Evolutionary conservation across 2,329 filamentous ascomycete species (phyloP).

Genomic region (Sporothrix luriei): DNA sequence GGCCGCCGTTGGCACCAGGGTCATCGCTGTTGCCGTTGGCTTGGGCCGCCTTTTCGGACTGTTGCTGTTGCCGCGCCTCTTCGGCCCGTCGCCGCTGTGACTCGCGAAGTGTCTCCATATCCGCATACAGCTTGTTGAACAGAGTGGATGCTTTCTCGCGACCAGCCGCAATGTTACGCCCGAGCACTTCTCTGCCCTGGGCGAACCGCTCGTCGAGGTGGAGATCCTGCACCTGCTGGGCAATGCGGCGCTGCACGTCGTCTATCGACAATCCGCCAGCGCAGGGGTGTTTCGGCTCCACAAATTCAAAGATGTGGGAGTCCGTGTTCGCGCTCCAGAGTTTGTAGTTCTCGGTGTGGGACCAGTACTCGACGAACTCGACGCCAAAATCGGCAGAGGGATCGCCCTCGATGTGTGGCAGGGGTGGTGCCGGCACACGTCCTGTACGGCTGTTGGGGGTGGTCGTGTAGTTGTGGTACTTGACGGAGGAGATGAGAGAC

Average conservation of each 20-base stretch:
- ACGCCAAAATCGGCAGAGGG: constrained; percentile 79
- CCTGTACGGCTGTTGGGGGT: constrained; percentile 59
- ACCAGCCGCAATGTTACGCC: constrained; percentile 85
- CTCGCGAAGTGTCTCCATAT: constrained; percentile 81
- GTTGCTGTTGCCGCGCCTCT: constrained; percentile 48
- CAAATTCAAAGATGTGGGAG: constrained; percentile 88
- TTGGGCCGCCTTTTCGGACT: constrained; percentile 17
- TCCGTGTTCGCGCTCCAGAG: constrained; percentile 83
- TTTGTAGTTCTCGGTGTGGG: constrained; percentile 83
- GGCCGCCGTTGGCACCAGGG: background rate
- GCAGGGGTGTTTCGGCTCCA: constrained; percentile 89
- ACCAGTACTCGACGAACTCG: constrained; percentile 88
- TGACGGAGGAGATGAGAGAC: constrained; percentile 82
- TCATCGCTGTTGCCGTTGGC: constrained; percentile 14
- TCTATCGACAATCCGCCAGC: constrained; percentile 91
- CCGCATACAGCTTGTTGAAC: constrained; percentile 85
- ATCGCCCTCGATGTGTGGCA: constrained; percentile 75
- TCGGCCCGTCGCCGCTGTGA: constrained; percentile 67
- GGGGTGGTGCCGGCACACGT: constrained; percentile 42
- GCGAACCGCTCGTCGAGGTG: constrained; percentile 90
- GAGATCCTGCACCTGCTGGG: constrained; percentile 89
- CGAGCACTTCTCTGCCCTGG: constrained; percentile 78
- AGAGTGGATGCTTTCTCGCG: constrained; percentile 84
- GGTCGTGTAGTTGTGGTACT: constrained; percentile 76
- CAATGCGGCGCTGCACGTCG: constrained; percentile 85